Evolutionary conservation across 176 grass and related monocot species (phyloP), one percentile per base, ranked within the genome.

Genomic region (Eragrostis curvula): DNA sequence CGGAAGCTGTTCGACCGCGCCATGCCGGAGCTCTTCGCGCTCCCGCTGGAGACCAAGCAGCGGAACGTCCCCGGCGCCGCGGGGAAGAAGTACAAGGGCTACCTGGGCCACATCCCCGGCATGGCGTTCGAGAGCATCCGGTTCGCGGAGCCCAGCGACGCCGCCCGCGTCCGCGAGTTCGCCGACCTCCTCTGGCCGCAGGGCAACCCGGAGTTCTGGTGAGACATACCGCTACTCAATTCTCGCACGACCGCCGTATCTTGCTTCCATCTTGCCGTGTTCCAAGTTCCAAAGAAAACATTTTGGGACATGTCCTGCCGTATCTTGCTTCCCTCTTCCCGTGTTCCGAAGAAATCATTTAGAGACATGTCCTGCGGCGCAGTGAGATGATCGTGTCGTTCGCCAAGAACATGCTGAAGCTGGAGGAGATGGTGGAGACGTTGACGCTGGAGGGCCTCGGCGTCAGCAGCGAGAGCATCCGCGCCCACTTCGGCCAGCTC

Each of bases 181-280:
- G 73, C 75, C 41, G 25, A 50, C 25, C 43, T 82, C 57, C 44
- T 89, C 48, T 94, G 89, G 86, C 89, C 88, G 4, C 36, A 84
- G 12, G 86, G 86, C 11, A 90, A 91, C 64, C 88, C 66, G 6
- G 30, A 45, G 45, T 94, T 94, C 79, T 84, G 77, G 92, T 91
- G 63, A 66, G 44, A 12, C 9, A 9, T 9, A 7, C 13, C 2
- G 9, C 9, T 25, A 14, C 24, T 28, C 5, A 27, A 5, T 11
- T 12, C 18, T 36, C 6, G 1, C 32, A 36, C 32, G 32, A 0
- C 7, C 8, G 5, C 14, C n/a, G 7, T 39, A 28, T 7, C 32
- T 20, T 18, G 14, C 62, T 12, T 4, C 70, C 48, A 39, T 15
- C 28, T 23, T 60, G 1, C n/a, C n/a, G 7, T 18, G 0, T 30